These are phyloP conservation scores for Entophlyctis helioformis DNA, from an alignment of 192 early-diverging fungal genomes.

Conservation along the genomic window DNA sequence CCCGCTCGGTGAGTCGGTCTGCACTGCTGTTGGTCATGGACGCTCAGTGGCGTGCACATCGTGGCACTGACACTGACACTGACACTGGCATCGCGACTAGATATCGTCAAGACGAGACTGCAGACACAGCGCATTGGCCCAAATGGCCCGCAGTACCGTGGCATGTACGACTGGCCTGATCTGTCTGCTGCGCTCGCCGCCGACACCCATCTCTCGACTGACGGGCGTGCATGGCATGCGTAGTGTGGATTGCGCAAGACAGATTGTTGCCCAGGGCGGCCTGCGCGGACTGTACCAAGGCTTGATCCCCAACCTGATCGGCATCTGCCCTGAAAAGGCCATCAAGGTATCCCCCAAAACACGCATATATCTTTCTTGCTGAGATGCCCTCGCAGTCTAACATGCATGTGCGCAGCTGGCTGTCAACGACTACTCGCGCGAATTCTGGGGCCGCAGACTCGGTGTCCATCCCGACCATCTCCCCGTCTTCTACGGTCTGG, in stretches of 20 bases:
- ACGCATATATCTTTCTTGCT: too few relatives aligned
- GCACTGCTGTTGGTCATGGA: too few relatives aligned
- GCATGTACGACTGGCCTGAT: conserved; percentile 6
- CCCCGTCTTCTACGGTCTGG: conserved; percentile 28
- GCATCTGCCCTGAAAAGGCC: conserved; percentile 46
- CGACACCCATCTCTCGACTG: too few relatives aligned
- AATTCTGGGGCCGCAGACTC: conserved; percentile 19
- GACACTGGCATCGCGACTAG: conserved; percentile 6
- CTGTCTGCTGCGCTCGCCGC: too few relatives aligned
- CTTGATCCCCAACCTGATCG: conserved; percentile 31
- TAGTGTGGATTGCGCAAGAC: conserved; percentile 22
- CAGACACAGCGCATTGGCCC: conserved; percentile 43
- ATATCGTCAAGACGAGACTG: conserved; percentile 62
- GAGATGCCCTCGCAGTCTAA: background rate
- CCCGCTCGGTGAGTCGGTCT: conserved; percentile 4
- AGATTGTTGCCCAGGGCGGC: conserved; percentile 27
- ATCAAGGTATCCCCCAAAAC: conserved; percentile 18
- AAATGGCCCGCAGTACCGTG: conserved; percentile 41
- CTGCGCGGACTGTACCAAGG: conserved; percentile 34
- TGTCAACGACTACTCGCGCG: conserved; percentile 37
- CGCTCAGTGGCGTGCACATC: too few relatives aligned
- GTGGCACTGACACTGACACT: too few relatives aligned
- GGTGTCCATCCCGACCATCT: conserved; percentile 15
- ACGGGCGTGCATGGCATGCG: background rate
- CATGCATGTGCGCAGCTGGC: conserved; percentile 11